Evolutionary conservation across 768 basidiomycete genomes (phyloP).

Genomic region (Mycena olivaceomarginata): DNA sequence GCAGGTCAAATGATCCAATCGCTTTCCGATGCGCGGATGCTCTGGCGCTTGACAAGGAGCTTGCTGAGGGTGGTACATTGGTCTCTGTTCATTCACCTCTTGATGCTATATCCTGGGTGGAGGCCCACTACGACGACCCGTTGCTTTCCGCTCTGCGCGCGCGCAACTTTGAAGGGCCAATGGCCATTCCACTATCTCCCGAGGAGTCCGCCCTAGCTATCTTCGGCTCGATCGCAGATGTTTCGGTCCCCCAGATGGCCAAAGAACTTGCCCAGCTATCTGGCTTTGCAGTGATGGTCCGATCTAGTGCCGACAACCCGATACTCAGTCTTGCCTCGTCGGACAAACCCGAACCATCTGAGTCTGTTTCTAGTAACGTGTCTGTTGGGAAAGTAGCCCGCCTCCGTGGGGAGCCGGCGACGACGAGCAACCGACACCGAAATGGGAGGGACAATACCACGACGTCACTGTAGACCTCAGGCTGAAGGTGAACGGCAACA

Average conservation of each 20-base stretch:
- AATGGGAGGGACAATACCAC: constrained; percentile 24
- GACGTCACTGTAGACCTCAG: neutral
- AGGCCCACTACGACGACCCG: constrained; percentile 26
- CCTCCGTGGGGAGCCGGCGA: constrained; percentile 14
- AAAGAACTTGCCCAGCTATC: neutral
- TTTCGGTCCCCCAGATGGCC: neutral
- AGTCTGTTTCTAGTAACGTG: neutral
- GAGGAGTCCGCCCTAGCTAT: constrained; percentile 10
- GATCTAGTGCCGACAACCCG: constrained; percentile 5
- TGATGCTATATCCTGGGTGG: constrained; percentile 4
- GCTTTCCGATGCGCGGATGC: constrained; percentile 1
- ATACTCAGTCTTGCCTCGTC: neutral
- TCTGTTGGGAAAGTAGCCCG: neutral
- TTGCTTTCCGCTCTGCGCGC: neutral
- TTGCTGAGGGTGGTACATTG: neutral
- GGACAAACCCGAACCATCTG: neutral
- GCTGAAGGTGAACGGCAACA: neutral
- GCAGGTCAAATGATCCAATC: too few relatives aligned
- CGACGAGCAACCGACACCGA: neutral
- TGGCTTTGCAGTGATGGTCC: constrained; percentile 17
- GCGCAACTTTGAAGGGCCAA: constrained; percentile 8
- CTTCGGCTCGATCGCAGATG: constrained; percentile 15
- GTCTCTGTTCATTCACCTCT: neutral
- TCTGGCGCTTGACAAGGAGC: neutral
- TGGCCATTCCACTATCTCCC: constrained; percentile 13